phyloP scores from a whole-genome alignment of 2,329 filamentous ascomycete species.

The Cercospora citrullina region DNA sequence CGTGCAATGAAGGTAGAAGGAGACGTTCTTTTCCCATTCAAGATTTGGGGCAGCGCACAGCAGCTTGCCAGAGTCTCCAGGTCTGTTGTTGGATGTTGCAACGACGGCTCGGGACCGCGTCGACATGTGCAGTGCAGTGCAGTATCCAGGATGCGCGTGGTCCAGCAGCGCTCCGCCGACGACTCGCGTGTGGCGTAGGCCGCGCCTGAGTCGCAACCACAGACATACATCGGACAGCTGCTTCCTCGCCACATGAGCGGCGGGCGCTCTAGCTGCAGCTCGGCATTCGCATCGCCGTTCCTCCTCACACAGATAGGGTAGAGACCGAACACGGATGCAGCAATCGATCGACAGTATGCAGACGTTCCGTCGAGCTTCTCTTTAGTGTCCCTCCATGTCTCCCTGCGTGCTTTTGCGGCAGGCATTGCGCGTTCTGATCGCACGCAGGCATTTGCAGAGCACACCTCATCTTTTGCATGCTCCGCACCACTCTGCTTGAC shows the following conservation, averaged over 20 bases:
- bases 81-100: neutral
- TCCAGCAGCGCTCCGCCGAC: neutral
- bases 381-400: neutral
- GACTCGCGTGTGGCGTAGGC: neutral
- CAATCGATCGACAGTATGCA: conserved; percentile 2
- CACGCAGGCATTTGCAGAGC: neutral
- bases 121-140: neutral
- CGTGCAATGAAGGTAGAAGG: neutral
- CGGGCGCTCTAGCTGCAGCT: conserved; percentile 3
- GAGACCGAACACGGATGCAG: conserved; percentile 1
- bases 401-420: neutral
- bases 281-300: conserved; percentile 9
- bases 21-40: neutral
- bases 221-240: neutral
- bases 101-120: neutral
- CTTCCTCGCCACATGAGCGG: too few relatives aligned
- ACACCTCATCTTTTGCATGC: neutral
- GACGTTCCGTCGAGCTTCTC: neutral
- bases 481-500: neutral
- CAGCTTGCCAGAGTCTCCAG: neutral
- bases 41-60: neutral
- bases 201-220: neutral
- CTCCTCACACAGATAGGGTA: neutral
- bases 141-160: neutral
- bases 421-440: neutral